Evolutionary conservation across 2,329 filamentous ascomycete genomes (phyloP).

Genomic region (Sporothrix sp.): DNA sequence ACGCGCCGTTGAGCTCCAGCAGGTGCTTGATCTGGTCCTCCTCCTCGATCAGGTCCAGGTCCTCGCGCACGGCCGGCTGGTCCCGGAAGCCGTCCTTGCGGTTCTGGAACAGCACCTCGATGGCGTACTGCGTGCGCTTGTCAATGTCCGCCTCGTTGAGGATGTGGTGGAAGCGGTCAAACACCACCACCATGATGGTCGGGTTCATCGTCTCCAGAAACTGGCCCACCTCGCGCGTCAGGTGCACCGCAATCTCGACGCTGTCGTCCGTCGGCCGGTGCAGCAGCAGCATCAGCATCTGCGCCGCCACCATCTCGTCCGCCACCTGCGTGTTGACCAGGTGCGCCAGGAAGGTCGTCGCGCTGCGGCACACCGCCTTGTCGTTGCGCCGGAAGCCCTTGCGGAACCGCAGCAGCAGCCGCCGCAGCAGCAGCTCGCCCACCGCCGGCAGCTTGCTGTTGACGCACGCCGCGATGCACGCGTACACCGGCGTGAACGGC

Average conservation of each 20-base stretch:
- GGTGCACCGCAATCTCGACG: constrained; percentile 90
- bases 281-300: constrained; percentile 83
- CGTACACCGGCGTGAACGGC: constrained; percentile 93
- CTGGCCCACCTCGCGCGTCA: constrained; percentile 87
- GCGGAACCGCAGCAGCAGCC: constrained; percentile 83
- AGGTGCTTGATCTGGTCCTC: constrained; percentile 96
- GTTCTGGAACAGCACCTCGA: constrained; percentile 94
- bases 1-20: constrained; percentile 69
- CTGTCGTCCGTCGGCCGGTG: constrained; percentile 96
- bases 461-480: constrained; percentile 89
- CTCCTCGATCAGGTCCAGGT: constrained; percentile 91
- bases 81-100: constrained; percentile 96
- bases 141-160: constrained; percentile 95
- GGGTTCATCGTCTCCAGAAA: constrained; percentile 93
- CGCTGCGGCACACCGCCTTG: constrained; percentile 88
- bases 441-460: constrained; percentile 96
- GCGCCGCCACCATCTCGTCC: constrained; percentile 84
- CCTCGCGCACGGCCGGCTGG: constrained; percentile 80
- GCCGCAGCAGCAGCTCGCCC: constrained; percentile 77
- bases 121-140: constrained; percentile 98
- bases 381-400: constrained; percentile 96
- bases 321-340: constrained; percentile 93
- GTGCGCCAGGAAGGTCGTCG: constrained; percentile 90
- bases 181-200: constrained; percentile 78
- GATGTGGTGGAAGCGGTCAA: constrained; percentile 91